Conservation (phyloP, 768 basidiomycete genomes). For the Tulasnella sp. region DNA sequence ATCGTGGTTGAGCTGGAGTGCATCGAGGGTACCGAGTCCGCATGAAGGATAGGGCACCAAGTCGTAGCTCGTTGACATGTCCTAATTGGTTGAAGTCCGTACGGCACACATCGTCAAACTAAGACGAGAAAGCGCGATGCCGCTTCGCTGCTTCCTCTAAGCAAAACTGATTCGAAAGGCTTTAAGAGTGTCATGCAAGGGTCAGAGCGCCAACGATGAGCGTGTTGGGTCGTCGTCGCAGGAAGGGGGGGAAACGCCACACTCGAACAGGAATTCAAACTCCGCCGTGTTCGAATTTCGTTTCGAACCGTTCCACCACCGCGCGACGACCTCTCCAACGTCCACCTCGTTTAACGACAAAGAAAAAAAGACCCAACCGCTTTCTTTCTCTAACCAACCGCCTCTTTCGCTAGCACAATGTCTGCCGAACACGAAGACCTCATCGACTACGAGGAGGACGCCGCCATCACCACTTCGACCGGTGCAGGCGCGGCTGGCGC, state of each 20-base stretch:
- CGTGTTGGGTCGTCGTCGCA: neutral
- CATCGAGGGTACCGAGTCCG: too few species aligned
- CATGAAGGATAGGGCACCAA: too few species aligned
- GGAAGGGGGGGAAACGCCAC: neutral
- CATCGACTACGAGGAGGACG: constrained; percentile 90
- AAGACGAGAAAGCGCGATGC: too few species aligned
- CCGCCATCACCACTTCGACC: constrained; percentile 47
- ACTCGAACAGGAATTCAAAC: neutral
- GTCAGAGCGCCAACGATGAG: too few species aligned
- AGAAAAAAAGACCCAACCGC: neutral
- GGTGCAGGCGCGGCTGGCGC: constrained; percentile 33
- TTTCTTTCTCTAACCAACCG: neutral
- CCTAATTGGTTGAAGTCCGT: too few species aligned
- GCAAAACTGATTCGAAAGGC: too few species aligned
- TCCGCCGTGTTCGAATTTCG: neutral
- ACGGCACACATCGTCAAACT: too few species aligned
- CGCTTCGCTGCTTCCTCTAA: too few species aligned
- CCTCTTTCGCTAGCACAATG: neutral
- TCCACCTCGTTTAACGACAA: too few species aligned
- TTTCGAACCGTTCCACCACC: neutral
- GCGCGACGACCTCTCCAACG: neutral
- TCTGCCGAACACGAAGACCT: constrained; percentile 69
- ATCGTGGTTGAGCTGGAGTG: too few species aligned
- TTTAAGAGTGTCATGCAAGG: too few species aligned
- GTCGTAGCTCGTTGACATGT: too few species aligned